Percentiles rank a stretch among this genome's conserved stretches.
These are phyloP conservation scores for Wickerhamiella parazyma DNA, from an alignment of 805 yeast genomes.

Conservation along the genomic window DNA sequence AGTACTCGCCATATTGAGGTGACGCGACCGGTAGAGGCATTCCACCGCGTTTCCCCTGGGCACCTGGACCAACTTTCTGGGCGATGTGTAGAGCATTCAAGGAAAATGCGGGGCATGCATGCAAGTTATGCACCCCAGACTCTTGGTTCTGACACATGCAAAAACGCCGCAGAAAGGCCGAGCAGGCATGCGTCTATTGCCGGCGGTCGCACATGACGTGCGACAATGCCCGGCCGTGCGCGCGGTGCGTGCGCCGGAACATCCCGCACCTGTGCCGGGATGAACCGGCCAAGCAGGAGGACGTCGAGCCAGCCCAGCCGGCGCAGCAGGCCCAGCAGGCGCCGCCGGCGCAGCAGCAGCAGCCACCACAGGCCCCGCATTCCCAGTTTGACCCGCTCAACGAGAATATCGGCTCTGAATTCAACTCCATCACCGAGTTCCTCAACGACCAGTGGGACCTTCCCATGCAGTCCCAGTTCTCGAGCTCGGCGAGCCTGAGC, in stretches of 20 bases:
- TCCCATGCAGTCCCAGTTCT: not conserved
- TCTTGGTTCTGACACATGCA: not conserved
- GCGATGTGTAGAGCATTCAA: not conserved
- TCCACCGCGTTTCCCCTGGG: conserved; percentile 6
- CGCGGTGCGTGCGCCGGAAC: conserved; percentile 71
- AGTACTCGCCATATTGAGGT: not conserved
- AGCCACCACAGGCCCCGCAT: conserved; percentile 34
- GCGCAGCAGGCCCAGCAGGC: no score
- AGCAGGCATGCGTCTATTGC: conserved; percentile 73
- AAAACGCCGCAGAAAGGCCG: conserved; percentile 16
- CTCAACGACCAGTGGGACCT: conserved; percentile 32
- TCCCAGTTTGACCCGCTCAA: conserved; percentile 46
- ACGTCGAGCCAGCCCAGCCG: not conserved
- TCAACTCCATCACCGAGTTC: conserved; percentile 78
- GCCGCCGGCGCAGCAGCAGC: no score
- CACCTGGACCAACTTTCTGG: not conserved
- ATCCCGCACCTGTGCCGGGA: conserved; percentile 81
- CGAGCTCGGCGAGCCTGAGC: not conserved
- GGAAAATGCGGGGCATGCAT: not conserved
- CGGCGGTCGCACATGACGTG: conserved; percentile 91
- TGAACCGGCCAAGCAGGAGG: conserved; percentile 31
- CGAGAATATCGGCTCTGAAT: conserved; percentile 87
- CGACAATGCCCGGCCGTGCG: conserved; percentile 63
- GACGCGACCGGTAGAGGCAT: not conserved
- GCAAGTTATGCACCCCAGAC: conserved; percentile 3